phyloP scores from a whole-genome alignment of 495 filamentous ascomycete genomes.

The Neurospora sublineolata region DNA sequence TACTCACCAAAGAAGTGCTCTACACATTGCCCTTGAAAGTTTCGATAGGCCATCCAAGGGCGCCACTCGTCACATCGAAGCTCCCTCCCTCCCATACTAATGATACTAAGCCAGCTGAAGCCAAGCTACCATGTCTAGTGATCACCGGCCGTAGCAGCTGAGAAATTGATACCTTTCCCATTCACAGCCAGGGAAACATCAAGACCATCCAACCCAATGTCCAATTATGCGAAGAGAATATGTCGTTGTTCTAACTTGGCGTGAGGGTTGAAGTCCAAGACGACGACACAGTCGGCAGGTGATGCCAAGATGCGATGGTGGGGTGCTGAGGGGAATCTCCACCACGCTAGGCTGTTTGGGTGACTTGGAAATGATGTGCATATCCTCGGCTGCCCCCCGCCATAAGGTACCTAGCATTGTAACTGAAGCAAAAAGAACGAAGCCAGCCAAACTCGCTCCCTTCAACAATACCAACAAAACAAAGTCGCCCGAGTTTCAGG shows the following conservation, averaged over 20 bases:
- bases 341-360: neutral
- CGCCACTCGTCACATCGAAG: neutral
- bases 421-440: neutral
- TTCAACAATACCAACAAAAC: neutral
- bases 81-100: neutral
- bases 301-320: neutral
- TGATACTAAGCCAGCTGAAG: neutral
- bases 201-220: neutral
- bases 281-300: neutral
- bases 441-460: neutral
- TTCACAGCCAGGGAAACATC: neutral
- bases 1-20: neutral
- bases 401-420: no score
- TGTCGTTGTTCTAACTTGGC: neutral
- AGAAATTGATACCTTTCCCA: neutral
- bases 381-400: neutral
- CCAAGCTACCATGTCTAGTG: neutral
- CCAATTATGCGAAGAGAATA: neutral
- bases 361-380: neutral
- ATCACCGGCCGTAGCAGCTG: neutral
- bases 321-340: neutral
- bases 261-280: neutral
- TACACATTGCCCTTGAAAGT: neutral
- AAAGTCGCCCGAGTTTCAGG: neutral
- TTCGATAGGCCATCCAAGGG: neutral